Percentiles rank a stretch among this genome's conserved stretches.
Conservation (phyloP, 2,329 filamentous ascomycete species). For the Rachicladosporium sp. region DNA sequence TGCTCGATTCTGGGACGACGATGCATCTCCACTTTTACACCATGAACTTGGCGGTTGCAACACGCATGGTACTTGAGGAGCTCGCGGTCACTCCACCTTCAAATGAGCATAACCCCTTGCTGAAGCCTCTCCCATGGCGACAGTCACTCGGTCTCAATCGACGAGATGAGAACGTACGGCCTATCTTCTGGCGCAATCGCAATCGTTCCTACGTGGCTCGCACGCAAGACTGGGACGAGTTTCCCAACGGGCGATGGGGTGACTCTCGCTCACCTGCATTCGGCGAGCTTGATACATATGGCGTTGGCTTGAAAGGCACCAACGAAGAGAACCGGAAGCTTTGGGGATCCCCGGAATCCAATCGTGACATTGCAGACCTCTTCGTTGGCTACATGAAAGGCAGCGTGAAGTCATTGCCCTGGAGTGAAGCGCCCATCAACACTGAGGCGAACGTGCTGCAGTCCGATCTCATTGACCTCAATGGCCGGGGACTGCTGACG, state of each 20-base stretch:
- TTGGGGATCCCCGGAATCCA: constrained; percentile 73
- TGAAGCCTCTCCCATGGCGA: constrained; percentile 85
- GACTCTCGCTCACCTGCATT: constrained; percentile 94
- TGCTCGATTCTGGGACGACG: constrained; percentile 68
- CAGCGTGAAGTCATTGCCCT: constrained; percentile 71
- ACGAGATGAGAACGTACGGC: constrained; percentile 86
- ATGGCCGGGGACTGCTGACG: constrained; percentile 75
- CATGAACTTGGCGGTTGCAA: constrained; percentile 95
- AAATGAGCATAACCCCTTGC: constrained; percentile 35
- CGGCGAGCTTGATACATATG: constrained; percentile 87
- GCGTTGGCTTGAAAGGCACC: constrained; percentile 82
- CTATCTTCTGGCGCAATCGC: constrained; percentile 97
- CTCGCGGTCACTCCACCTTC: constrained; percentile 71
- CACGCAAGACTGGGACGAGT: constrained; percentile 98
- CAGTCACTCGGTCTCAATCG: constrained; percentile 83
- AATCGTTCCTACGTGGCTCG: constrained; percentile 91
- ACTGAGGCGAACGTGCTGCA: constrained; percentile 70
- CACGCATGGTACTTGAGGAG: constrained; percentile 86
- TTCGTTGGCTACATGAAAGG: constrained; percentile 79
- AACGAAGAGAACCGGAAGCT: constrained; percentile 93
- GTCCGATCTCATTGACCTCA: constrained; percentile 65
- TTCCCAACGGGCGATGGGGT: constrained; percentile 96
- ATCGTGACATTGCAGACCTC: constrained; percentile 69
- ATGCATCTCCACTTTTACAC: constrained; percentile 92
- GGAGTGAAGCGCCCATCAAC: constrained; percentile 84